Conservation (phyloP, 768 basidiomycete species). For the Brasilioporus rufonigricans region DNA sequence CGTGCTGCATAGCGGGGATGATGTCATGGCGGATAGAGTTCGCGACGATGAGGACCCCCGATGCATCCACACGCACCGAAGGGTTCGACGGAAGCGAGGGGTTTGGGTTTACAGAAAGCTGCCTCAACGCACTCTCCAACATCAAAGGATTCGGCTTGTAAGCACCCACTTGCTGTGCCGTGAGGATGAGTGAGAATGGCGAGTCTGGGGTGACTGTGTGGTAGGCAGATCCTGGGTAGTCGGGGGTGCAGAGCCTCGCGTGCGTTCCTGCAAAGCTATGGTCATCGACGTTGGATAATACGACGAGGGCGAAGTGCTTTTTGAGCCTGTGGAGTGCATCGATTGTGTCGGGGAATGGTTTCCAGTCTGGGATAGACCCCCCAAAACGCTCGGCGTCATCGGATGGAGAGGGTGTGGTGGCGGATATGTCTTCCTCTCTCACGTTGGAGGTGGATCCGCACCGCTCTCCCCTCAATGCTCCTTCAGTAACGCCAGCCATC, state of each 20-base stretch:
- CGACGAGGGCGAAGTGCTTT: constrained; percentile 63
- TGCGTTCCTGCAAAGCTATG: constrained; percentile 61
- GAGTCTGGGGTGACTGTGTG: constrained; percentile 45
- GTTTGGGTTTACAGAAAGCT: constrained; percentile 22
- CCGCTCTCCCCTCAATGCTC: too few species aligned
- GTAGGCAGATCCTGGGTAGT: constrained; percentile 30
- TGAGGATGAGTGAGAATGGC: constrained; percentile 63
- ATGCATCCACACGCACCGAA: constrained; percentile 29
- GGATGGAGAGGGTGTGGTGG: neutral
- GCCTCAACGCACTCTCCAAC: constrained; percentile 32
- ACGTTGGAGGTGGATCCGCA: constrained; percentile 9
- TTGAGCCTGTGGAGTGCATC: constrained; percentile 58
- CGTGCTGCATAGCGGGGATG: constrained; percentile 55
- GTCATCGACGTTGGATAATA: constrained; percentile 75
- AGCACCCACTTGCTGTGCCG: constrained; percentile 69
- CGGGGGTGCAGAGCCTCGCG: constrained; percentile 38
- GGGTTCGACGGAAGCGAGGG: constrained; percentile 20
- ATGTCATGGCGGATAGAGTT: constrained; percentile 69
- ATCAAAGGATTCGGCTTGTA: constrained; percentile 63
- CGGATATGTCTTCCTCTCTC: neutral
- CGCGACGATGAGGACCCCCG: constrained; percentile 60
- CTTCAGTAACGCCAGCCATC: constrained; percentile 31
- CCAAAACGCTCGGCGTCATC: constrained; percentile 51
- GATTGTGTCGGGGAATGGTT: constrained; percentile 63
- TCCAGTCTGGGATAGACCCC: constrained; percentile 59